These are phyloP conservation scores for Juglanconis juglandina DNA, from an alignment of 2,329 filamentous ascomycete species.

Conservation along the genomic window DNA sequence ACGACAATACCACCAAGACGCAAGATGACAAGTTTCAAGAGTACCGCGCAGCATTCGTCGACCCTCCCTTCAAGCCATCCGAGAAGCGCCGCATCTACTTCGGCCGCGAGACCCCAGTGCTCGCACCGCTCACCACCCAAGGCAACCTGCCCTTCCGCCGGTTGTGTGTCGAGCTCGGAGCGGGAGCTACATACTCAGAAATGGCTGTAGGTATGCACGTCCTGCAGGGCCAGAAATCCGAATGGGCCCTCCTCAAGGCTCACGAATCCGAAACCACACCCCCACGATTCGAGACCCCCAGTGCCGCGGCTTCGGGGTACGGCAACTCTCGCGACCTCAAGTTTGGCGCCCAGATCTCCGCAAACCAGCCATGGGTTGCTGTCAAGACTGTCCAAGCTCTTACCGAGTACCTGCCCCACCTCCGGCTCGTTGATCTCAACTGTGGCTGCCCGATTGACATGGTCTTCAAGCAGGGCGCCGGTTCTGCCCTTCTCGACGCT, in stretches of 20 bases:
- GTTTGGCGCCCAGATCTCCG: slow-evolving; percentile 90
- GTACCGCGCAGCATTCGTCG: slow-evolving; percentile 74
- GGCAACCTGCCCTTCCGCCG: slow-evolving; percentile 93
- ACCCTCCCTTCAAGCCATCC: slow-evolving; percentile 82
- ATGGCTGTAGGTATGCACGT: slow-evolving; percentile 94
- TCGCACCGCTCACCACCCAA: slow-evolving; percentile 95
- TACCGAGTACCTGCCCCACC: slow-evolving; percentile 70
- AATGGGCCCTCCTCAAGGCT: slow-evolving; percentile 93
- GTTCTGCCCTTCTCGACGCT: slow-evolving; percentile 86
- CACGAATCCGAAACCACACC: slow-evolving; percentile 77
- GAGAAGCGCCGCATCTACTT: slow-evolving; percentile 96
- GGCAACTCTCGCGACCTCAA: slow-evolving; percentile 78
- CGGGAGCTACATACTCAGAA: slow-evolving; percentile 93
- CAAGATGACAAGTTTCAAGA: slow-evolving; percentile 54
- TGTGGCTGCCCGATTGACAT: slow-evolving; percentile 97
- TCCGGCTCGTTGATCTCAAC: slow-evolving; percentile 92
- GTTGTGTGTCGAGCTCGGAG: slow-evolving; percentile 83
- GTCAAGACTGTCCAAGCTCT: slow-evolving; percentile 84
- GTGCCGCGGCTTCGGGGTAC: slow-evolving; percentile 59
- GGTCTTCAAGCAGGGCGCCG: slow-evolving; percentile 81
- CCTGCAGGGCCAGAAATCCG: slow-evolving; percentile 81
- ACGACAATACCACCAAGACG: slow-evolving; percentile 25
- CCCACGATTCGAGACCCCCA: slow-evolving; percentile 61
- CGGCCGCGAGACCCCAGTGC: slow-evolving; percentile 82
- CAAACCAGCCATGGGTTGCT: slow-evolving; percentile 86